Base-by-base conservation (phyloP, 768 basidiomycete genomes). In the Clitopilus passeckerianus region DNA sequence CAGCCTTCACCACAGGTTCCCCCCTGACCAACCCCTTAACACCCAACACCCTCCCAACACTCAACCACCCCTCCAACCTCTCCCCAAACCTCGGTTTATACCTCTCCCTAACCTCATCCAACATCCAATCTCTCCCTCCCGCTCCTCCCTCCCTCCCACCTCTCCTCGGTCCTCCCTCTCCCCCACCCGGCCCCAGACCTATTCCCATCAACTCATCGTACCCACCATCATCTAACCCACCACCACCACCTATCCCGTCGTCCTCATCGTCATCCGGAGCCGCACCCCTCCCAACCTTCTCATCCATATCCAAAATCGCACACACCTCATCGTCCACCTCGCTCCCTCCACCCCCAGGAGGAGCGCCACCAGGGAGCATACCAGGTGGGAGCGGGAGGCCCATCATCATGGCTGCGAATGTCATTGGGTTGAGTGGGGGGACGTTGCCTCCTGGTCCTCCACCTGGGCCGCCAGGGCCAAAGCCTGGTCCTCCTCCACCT, bases 341-440 rank as follows among this genome's bases (percentile, higher is more conserved):
- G 5, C 5, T 5, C 37, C 37, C n/a, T 41, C 37, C 37, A 41
- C 14, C 37, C 37, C 37, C 37, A 12, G 5, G 14, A 41, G 14
- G 8, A 35, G 8, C 34, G 15, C 34, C 34, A 35, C 34, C 37
- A 7, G 27, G 27, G 27, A 41, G 74, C 70, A 41, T n/a, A 14
- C 12, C 37, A 14, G 37, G 14, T 9, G 12, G 37, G 14, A 41
- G 37, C 3, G 37, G 37, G 14, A 41, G 37, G n/a, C 37, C 37
- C 37, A 41, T 41, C 77, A 89, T 80, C 78, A 87, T 80, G 15
- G 86, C 85, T 0, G 87, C 85, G 56, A 88, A 79, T 1, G 85
- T 79, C 76, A 86, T 77, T 1, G 84, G 84, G 60, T 82, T 74
- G 33, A 80, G 55, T 41, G 37, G 37, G 37, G 37, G 37, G 5